These are phyloP conservation scores for Penicillium pancosmium DNA, from an alignment of 495 filamentous ascomycete species.

Conservation along the genomic window DNA sequence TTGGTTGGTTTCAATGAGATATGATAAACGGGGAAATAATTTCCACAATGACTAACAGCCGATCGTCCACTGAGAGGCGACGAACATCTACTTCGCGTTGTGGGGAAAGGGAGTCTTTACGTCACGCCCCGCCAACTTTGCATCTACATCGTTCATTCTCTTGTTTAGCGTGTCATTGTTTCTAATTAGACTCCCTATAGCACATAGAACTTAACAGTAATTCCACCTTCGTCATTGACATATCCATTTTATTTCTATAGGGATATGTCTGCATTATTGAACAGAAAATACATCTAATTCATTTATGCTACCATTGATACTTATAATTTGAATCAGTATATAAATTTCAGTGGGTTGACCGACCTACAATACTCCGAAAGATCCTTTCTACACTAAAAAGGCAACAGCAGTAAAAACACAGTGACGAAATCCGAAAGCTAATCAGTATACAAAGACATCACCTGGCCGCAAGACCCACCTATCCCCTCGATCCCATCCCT, in stretches of 20 bases:
- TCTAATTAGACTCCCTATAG: background rate
- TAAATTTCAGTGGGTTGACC: too few species aligned
- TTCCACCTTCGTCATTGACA: background rate
- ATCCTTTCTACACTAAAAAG: background rate
- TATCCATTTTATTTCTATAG: too few species aligned
- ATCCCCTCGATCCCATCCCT: background rate
- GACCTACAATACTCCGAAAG: background rate
- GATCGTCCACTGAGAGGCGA: constrained; percentile 7
- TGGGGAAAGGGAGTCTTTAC: constrained; percentile 13
- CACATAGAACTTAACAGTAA: background rate
- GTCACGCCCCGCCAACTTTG: constrained; percentile 1
- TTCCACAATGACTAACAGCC: constrained; percentile 9
- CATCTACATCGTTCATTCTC: background rate
- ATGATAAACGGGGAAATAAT: constrained; percentile 7
- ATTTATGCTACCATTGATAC: too few species aligned
- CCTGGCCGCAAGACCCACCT: constrained; percentile 19
- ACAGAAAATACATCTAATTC: too few species aligned
- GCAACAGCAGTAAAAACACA: constrained; percentile 1
- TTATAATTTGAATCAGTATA: too few species aligned
- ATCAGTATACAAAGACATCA: constrained; percentile 17
- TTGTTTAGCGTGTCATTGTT: constrained; percentile 1
- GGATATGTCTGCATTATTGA: too few species aligned
- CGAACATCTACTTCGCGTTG: background rate
- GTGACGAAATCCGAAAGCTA: constrained; percentile 16
- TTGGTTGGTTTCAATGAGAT: constrained; percentile 7